Evolutionary conservation across 73 alveolate species (phyloP), one percentile per base, ranked within the genome.

Genomic region (Paramecium bursaria): DNA sequence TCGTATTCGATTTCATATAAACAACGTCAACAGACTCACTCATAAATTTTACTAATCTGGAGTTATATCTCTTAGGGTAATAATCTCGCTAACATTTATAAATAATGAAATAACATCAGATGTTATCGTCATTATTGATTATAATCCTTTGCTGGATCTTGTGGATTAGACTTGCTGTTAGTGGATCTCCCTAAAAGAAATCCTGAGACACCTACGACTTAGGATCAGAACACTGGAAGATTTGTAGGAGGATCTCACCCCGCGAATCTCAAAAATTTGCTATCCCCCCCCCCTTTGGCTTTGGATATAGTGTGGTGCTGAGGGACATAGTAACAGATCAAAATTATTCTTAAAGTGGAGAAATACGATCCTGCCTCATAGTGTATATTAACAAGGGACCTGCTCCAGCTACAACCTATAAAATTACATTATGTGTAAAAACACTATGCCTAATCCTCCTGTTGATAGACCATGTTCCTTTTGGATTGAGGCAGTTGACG

Each of bases 381-480:
- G 46, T 87, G 93, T 61, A 35, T 87, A 29, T 35, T 4, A 85
- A 85, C 27, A 30, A 61, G 23, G 93, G 93, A 39, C 93, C 93
- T 21, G 88, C 88, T 4, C 93, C 93, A 0, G 87, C 92, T 15
- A 60, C 85, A 33, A 60, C 29, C 11, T 87, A 87, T 60, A 57
- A 74, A 25, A 35, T 87, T 3, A 90, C 14, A 86, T 82, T 14
- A 2, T 23, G 1, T 87, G 93, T 50, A 51, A 79, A 31, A 86
- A 87, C 49, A 46, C 82, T 46, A 87, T 87, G 93, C 93, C 57
- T 46, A 25, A 11, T 44, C 74, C 93, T 5, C 42, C 82, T 39
- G 91, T 85, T 7, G 74, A 86, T 10, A 85, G 88, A 21, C 91
- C 93, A 26, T 87, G 93, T 26, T 50, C 93, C 1, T 87, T 87